Percentiles rank a stretch among this genome's conserved stretches.
These are phyloP conservation scores for Boletus patriciae DNA, from an alignment of 768 basidiomycete species.

Conservation along the genomic window DNA sequence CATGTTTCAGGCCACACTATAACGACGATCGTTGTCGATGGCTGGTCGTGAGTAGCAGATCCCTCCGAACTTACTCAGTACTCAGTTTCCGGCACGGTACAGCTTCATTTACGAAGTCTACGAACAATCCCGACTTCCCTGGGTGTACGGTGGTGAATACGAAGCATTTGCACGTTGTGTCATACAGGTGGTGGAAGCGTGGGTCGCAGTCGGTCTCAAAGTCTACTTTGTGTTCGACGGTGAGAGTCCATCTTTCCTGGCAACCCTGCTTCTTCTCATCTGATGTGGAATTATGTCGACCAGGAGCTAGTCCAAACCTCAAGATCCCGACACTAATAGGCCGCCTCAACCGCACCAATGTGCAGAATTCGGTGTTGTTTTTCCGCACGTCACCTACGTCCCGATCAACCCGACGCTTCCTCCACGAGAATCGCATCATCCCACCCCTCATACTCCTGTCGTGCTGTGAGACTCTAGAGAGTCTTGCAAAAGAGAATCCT, in stretches of 20 bases:
- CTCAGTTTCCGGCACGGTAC: constrained; percentile 9
- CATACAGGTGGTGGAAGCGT: constrained; percentile 54
- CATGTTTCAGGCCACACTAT: constrained; percentile 7
- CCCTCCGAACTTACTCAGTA: constrained; percentile 3
- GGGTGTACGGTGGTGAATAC: constrained; percentile 89
- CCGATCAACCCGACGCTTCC: constrained; percentile 62
- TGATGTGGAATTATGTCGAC: constrained; percentile 12
- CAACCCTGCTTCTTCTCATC: neutral
- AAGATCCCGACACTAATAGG: constrained; percentile 69
- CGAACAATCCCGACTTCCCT: constrained; percentile 59
- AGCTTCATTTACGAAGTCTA: constrained; percentile 79
- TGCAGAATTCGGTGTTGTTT: constrained; percentile 69
- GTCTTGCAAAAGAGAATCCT: constrained; percentile 35
- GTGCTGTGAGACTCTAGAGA: constrained; percentile 55
- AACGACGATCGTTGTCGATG: constrained; percentile 71
- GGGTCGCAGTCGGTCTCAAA: constrained; percentile 64
- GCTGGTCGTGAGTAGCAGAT: constrained; percentile 72
- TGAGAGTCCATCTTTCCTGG: constrained; percentile 34
- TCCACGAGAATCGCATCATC: constrained; percentile 71
- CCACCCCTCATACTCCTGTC: constrained; percentile 64
- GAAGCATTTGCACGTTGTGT: constrained; percentile 51
- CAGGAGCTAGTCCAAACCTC: constrained; percentile 68
- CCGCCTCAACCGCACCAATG: constrained; percentile 55
- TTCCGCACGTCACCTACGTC: constrained; percentile 74
- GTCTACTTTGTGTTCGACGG: constrained; percentile 85